Base-by-base conservation (phyloP, 495 filamentous ascomycete species). In the Clavariopsis aquatica region DNA sequence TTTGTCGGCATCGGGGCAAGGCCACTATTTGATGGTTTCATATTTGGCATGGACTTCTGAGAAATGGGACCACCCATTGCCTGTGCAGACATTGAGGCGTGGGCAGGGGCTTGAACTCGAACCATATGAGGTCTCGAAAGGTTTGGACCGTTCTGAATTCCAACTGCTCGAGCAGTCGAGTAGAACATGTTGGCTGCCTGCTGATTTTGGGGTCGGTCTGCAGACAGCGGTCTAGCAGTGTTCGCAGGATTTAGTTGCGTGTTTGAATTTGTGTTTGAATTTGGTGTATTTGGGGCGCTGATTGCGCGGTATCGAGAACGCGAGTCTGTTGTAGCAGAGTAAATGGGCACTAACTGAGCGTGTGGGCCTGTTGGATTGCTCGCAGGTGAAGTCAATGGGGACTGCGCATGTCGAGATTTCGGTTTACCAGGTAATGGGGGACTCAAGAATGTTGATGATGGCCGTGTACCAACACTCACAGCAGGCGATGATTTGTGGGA, bases 281-380 rank as follows among this genome's bases (percentile, higher is more conserved):
- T 24, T 19, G 57, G 28, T 5, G 57, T 51, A 22, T 60, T 60
- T n/a, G 57, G 57, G 15, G 57, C 57, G 43, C 57, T 60, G 2
- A 41, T 36, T 20, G 41, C 41, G 10, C 46, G 43, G 43, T 60
- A 60, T 38, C 57, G 31, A 34, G 46, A 51, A 15, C 31, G 57
- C 23, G 43, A 29, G 28, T 49, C 51, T 8, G n/a, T 45, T 29
- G 17, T 41, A n/a, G 41, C 12, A 12, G 57, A 26, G 17, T 31
- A 31, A 34, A 49, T 24, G 15, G 41, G 41, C 13, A 49, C 43
- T 2, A n/a, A 43, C 17, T 49, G 41, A n/a, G 41, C 43, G 15
- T 52, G 57, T 15, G 43, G 43, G 20, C 43, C 41, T 51, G 43
- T 45, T 24, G 47, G 47, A 49, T 49, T 23, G 19, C n/a, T 43